phyloP scores from a whole-genome alignment of 179 eudicot species.

The Dionaea muscipula region DNA sequence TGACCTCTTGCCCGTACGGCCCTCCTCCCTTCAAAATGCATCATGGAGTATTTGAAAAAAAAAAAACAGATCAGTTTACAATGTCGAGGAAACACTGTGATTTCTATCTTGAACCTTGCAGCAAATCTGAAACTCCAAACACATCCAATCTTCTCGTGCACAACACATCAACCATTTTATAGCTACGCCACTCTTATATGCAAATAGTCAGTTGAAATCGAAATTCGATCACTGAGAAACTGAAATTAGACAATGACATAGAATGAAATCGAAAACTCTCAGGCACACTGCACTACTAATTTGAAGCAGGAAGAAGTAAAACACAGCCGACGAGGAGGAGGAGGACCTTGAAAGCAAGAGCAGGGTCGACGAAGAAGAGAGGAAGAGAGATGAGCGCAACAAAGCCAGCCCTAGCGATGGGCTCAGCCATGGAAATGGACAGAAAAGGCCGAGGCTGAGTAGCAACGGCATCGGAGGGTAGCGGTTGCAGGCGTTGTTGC shows the following conservation, averaged over 20 bases:
- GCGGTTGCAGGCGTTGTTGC: too few relatives aligned
- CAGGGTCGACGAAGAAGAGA: conserved; percentile 44
- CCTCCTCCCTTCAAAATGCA: conserved; percentile 67
- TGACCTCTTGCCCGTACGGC: conserved; percentile 86
- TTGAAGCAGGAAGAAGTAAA: too few relatives aligned
- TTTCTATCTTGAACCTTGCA: too few relatives aligned
- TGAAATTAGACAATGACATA: background rate
- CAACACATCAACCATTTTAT: too few relatives aligned
- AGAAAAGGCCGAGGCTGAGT: background rate
- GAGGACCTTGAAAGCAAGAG: conserved; percentile 55
- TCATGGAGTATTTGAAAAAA: background rate
- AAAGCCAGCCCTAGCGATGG: conserved; percentile 30
- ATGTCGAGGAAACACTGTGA: too few relatives aligned
- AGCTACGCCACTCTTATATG: too few relatives aligned
- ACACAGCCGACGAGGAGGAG: background rate
- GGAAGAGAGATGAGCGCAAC: conserved; percentile 43
- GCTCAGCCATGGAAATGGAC: conserved; percentile 16
- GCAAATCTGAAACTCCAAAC: too few relatives aligned
- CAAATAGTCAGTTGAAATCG: too few relatives aligned
- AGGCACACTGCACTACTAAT: too few relatives aligned
- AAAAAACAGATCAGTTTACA: background rate
- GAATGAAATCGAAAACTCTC: background rate
- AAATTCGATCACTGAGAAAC: background rate
- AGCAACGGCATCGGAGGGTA: too few relatives aligned
- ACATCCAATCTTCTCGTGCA: too few relatives aligned